A percentile compares a stretch with the other conserved stretches of the same genome.
These are phyloP conservation scores for Bipolaris oryzae DNA, from an alignment of 2,329 filamentous ascomycete genomes.

Conservation along the genomic window DNA sequence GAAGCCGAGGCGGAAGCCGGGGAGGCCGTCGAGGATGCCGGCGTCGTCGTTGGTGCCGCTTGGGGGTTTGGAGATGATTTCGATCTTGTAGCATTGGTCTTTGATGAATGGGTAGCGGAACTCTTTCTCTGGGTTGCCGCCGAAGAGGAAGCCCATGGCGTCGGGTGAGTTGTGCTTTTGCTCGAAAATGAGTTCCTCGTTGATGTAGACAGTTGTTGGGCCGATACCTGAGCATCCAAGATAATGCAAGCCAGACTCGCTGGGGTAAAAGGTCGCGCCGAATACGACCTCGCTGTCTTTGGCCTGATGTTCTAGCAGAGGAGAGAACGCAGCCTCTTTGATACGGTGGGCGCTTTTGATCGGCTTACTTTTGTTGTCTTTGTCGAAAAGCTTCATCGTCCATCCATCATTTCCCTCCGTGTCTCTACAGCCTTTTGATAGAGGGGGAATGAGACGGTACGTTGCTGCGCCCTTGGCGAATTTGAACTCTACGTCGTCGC, in stretches of 20 bases:
- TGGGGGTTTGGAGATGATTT: slow-evolving; percentile 65
- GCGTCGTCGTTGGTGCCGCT: slow-evolving; percentile 47
- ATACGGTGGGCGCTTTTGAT: slow-evolving; percentile 28
- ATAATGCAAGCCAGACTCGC: slow-evolving; percentile 38
- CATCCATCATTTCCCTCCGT: slow-evolving; percentile 39
- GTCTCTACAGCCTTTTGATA: slow-evolving; percentile 36
- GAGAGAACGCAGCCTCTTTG: slow-evolving; percentile 35
- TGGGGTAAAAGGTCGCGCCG: slow-evolving; percentile 32
- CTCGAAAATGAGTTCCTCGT: slow-evolving; percentile 36
- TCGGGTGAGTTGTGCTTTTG: slow-evolving; percentile 59
- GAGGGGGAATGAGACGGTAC: slow-evolving; percentile 42
- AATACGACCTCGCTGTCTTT: slow-evolving; percentile 34
- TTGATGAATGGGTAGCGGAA: slow-evolving; percentile 64
- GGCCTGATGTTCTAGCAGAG: slow-evolving; percentile 31
- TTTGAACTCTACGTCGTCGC: slow-evolving; percentile 38
- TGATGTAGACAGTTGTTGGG: slow-evolving; percentile 38
- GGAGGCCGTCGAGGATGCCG: slow-evolving; percentile 38
- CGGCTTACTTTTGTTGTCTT: slow-evolving; percentile 30
- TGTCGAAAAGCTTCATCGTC: slow-evolving; percentile 38
- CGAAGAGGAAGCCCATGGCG: slow-evolving; percentile 69
- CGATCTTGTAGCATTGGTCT: slow-evolving; percentile 64
- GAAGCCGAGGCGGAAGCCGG: slow-evolving; percentile 44
- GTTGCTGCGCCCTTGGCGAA: slow-evolving; percentile 44
- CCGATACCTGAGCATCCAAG: slow-evolving; percentile 44
- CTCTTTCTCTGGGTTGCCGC: slow-evolving; percentile 67